A percentile compares a stretch with the other conserved stretches of the same genome.
Evolutionary conservation across 495 filamentous ascomycete genomes (phyloP).

Genomic region (Annulohypoxylon bovei): DNA sequence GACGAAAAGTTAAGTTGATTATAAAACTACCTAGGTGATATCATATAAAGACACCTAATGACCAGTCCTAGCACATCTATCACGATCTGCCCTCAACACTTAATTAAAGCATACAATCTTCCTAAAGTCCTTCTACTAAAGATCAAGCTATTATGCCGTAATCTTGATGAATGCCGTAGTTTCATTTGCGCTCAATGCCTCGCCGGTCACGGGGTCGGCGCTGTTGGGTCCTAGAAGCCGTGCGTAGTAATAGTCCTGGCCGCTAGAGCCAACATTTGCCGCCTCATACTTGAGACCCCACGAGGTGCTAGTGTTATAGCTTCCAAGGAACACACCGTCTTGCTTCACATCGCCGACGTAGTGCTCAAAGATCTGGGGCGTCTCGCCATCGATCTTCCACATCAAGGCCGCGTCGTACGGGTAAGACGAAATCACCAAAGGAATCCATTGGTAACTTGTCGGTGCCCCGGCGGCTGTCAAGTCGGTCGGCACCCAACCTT

Average conservation of each 20-base stretch:
- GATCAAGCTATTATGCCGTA: background rate
- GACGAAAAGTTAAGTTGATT: too few relatives aligned
- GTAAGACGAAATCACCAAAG: slow-evolving; percentile 34
- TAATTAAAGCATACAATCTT: background rate
- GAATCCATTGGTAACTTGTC: slow-evolving; percentile 34
- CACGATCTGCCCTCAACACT: background rate
- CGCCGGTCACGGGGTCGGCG: slow-evolving; percentile 30
- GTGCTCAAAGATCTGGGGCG: slow-evolving; percentile 45
- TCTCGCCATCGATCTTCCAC: slow-evolving; percentile 40
- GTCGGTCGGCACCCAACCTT: slow-evolving; percentile 28
- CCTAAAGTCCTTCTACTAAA: background rate
- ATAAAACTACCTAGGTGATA: background rate
- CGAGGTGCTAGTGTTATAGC: slow-evolving; percentile 28
- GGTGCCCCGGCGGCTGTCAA: slow-evolving; percentile 36
- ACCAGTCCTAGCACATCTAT: too few relatives aligned
- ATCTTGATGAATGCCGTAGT: slow-evolving; percentile 39
- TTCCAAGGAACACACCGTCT: slow-evolving; percentile 44
- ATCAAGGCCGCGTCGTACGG: slow-evolving; percentile 43
- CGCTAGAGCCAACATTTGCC: background rate
- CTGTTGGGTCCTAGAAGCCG: slow-evolving; percentile 41
- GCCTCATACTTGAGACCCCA: slow-evolving; percentile 33
- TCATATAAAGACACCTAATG: too few relatives aligned
- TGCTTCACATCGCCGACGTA: slow-evolving; percentile 46
- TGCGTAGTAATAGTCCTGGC: slow-evolving; percentile 38
- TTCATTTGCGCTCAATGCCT: slow-evolving; percentile 28